Percentiles rank a stretch among this genome's conserved stretches.
phyloP scores from a whole-genome alignment of 1,139 yeast species.

The Suhomyces wounanorum region DNA sequence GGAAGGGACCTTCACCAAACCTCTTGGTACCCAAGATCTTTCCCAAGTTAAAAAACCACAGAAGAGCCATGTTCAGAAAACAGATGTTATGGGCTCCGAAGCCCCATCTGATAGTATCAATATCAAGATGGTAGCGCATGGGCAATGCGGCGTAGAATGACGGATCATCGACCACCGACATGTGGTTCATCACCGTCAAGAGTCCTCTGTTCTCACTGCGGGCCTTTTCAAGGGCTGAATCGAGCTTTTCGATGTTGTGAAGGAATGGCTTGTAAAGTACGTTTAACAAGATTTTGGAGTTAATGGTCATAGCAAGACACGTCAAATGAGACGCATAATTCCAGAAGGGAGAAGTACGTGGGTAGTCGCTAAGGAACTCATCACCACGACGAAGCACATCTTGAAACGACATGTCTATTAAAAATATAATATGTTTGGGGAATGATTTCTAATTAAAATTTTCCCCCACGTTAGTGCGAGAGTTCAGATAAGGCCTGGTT shows the following conservation, averaged over 20 bases:
- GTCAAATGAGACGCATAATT: slow-evolving; percentile 67
- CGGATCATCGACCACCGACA: slow-evolving; percentile 94
- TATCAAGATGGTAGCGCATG: slow-evolving; percentile 59
- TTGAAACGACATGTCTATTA: slow-evolving; percentile 62
- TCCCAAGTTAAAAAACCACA: slow-evolving; percentile 80
- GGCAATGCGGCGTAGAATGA: slow-evolving; percentile 87
- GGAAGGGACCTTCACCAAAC: slow-evolving; percentile 93
- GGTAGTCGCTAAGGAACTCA: slow-evolving; percentile 63
- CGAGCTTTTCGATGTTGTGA: slow-evolving; percentile 62
- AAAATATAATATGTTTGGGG: not conserved
- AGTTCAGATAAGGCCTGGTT: not conserved
- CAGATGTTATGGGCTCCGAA: slow-evolving; percentile 92
- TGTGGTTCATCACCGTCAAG: slow-evolving; percentile 92
- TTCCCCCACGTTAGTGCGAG: slow-evolving; percentile 9
- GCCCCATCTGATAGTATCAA: slow-evolving; percentile 86
- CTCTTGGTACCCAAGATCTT: slow-evolving; percentile 83
- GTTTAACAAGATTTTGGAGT: slow-evolving; percentile 63
- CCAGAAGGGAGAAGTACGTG: slow-evolving; percentile 64
- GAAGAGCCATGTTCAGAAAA: slow-evolving; percentile 56
- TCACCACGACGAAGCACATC: slow-evolving; percentile 77
- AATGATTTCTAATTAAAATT: not conserved
- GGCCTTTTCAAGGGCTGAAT: slow-evolving; percentile 62
- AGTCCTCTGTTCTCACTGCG: slow-evolving; percentile 70
- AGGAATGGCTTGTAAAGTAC: slow-evolving; percentile 64
- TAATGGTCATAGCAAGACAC: slow-evolving; percentile 64